Evolutionary conservation across 1,284 basidiomycete genomes (phyloP).

Genomic region (Laetiporus sulphureus): DNA sequence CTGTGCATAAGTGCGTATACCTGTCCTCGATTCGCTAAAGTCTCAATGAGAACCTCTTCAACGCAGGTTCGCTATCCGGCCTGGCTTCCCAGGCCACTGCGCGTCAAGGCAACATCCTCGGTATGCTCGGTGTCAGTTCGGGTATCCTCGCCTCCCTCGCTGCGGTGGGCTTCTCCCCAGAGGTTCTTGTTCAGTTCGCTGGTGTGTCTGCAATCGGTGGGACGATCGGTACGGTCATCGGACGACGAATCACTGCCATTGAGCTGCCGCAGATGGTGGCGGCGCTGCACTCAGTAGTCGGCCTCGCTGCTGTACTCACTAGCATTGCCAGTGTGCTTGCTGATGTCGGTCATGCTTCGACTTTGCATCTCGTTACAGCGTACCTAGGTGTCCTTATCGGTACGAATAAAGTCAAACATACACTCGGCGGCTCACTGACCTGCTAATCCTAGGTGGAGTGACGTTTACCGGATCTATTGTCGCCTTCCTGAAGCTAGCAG

Average conservation of each 20-base stretch:
- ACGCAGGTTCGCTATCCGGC: constrained; percentile 63
- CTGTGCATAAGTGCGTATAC: constrained; percentile 64
- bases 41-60: too few relatives aligned
- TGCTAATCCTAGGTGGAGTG: constrained; percentile 43
- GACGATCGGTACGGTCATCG: constrained; percentile 60
- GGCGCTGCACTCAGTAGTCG: constrained; percentile 74
- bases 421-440: not conserved
- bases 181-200: constrained; percentile 72
- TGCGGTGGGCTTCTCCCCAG: constrained; percentile 74
- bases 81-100: constrained; percentile 73
- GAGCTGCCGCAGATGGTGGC: constrained; percentile 80
- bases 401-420: constrained; percentile 21
- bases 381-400: constrained; percentile 83
- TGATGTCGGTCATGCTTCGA: constrained; percentile 56
- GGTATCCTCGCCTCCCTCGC: constrained; percentile 74
- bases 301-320: constrained; percentile 80
- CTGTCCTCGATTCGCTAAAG: not conserved
- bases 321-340: constrained; percentile 74
- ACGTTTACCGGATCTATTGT: constrained; percentile 82
- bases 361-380: constrained; percentile 72
- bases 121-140: constrained; percentile 74
- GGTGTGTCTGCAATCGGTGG: constrained; percentile 68
- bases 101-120: constrained; percentile 76
- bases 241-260: constrained; percentile 76
- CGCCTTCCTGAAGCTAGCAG: constrained; percentile 83